Evolutionary conservation across 495 filamentous ascomycete genomes (phyloP).

Genomic region (Aspergillus ellipticus): DNA sequence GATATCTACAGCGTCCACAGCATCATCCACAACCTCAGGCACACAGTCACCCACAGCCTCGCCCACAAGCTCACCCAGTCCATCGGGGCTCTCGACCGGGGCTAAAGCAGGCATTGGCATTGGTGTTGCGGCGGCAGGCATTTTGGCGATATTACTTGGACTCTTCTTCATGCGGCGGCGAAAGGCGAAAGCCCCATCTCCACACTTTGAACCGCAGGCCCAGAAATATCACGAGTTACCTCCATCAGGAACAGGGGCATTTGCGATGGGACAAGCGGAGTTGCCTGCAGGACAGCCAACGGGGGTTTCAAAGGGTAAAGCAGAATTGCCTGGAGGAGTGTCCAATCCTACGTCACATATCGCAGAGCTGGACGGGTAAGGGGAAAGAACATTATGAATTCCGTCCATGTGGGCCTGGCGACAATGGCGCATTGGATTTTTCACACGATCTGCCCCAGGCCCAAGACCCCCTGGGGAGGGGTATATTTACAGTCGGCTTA

Average conservation of each 20-base stretch:
- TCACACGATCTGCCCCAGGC: neutral
- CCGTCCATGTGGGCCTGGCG: no score
- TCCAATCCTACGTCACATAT: neutral
- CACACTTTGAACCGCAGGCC: neutral
- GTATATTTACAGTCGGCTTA: neutral
- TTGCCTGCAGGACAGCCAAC: neutral
- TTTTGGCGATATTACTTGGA: neutral
- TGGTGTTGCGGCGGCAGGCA: neutral
- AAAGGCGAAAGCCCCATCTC: neutral
- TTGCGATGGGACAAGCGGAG: neutral
- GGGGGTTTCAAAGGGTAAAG: neutral
- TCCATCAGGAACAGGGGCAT: neutral
- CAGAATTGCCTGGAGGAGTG: neutral
- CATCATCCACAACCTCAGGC: neutral
- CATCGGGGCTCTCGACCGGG: neutral
- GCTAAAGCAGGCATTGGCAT: neutral
- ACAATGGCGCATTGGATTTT: neutral
- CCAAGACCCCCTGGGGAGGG: neutral
- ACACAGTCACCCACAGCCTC: neutral
- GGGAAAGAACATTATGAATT: neutral
- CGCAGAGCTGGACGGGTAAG: neutral
- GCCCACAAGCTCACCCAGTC: neutral
- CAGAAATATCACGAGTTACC: neutral
- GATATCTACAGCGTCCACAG: neutral
- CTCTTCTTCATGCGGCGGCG: neutral